Evolutionary conservation across 1,284 basidiomycete species (phyloP).

Genomic region (Ganoderma lucidum): DNA sequence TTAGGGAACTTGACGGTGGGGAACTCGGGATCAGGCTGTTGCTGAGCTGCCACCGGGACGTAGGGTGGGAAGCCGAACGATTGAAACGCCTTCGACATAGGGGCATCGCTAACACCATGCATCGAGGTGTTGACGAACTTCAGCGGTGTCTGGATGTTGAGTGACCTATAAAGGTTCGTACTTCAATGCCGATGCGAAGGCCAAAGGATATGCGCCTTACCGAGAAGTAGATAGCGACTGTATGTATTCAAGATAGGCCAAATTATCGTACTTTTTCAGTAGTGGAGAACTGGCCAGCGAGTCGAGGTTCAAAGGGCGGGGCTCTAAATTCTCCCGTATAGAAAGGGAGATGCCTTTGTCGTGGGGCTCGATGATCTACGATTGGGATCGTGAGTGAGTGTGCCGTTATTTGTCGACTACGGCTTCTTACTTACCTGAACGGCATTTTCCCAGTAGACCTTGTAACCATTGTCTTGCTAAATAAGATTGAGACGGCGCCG

Average conservation of each 20-base stretch:
- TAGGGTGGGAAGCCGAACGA: conserved; percentile 66
- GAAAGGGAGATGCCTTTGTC: conserved; percentile 76
- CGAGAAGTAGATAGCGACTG: conserved; percentile 48
- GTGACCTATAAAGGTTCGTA: conserved; percentile 37
- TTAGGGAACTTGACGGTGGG: conserved; percentile 86
- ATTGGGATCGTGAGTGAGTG: background rate
- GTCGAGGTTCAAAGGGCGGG: conserved; percentile 55
- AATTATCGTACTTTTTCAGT: conserved; percentile 26
- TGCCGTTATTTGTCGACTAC: background rate
- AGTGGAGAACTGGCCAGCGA: conserved; percentile 19
- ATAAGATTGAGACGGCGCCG: background rate
- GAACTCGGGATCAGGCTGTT: conserved; percentile 81
- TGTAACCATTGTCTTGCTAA: conserved; percentile 88
- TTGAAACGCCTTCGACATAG: conserved; percentile 64
- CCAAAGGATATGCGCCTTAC: conserved; percentile 43
- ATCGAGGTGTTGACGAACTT: conserved; percentile 83
- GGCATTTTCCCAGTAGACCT: conserved; percentile 89
- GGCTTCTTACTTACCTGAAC: conserved; percentile 62
- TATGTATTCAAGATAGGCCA: conserved; percentile 65
- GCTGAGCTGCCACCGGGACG: conserved; percentile 68
- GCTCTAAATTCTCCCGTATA: conserved; percentile 69
- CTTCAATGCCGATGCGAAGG: background rate
- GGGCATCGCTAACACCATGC: conserved; percentile 84
- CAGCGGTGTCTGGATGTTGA: conserved; percentile 39
- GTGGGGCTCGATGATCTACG: conserved; percentile 82